These are phyloP conservation scores for Cordyceps militaris DNA, from an alignment of 2,329 filamentous ascomycete species.

Conservation along the genomic window DNA sequence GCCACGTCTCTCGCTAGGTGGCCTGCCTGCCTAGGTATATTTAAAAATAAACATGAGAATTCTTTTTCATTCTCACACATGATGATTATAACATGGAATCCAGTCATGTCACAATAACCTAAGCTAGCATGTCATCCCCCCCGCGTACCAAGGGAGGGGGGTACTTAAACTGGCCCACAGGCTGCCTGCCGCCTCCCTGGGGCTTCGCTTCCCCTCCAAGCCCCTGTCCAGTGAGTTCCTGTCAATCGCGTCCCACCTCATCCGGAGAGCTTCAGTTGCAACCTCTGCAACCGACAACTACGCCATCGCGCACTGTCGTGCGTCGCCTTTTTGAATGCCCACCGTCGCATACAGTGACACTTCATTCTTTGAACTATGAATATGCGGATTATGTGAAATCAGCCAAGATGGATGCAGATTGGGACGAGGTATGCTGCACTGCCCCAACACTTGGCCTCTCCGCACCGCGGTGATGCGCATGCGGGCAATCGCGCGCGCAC, in stretches of 20 bases:
- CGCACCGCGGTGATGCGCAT: constrained; percentile 15
- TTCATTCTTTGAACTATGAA: constrained; percentile 24
- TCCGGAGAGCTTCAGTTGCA: neutral
- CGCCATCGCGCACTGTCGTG: constrained; percentile 1
- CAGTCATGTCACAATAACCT: neutral
- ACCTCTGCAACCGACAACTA: neutral
- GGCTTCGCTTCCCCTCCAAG: neutral
- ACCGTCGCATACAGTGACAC: neutral
- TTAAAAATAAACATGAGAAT: too few species aligned
- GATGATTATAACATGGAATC: too few species aligned
- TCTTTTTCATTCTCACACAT: too few species aligned
- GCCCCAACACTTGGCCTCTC: constrained; percentile 14
- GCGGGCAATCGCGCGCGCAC: constrained; percentile 13
- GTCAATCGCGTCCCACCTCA: constrained; percentile 4
- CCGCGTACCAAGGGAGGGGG: too few species aligned
- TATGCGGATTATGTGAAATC: constrained; percentile 30
- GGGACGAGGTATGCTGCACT: constrained; percentile 51
- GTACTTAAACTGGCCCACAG: too few species aligned
- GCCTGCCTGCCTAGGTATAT: too few species aligned
- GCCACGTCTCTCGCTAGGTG: too few species aligned
- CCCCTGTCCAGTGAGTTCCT: neutral
- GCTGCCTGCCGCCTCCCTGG: too few species aligned
- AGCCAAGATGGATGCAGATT: constrained; percentile 57
- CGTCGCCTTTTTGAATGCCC: neutral
- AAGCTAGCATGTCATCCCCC: too few species aligned